phyloP scores from a whole-genome alignment of 2,329 filamentous ascomycete species.

The Corinectria fuckeliana region DNA sequence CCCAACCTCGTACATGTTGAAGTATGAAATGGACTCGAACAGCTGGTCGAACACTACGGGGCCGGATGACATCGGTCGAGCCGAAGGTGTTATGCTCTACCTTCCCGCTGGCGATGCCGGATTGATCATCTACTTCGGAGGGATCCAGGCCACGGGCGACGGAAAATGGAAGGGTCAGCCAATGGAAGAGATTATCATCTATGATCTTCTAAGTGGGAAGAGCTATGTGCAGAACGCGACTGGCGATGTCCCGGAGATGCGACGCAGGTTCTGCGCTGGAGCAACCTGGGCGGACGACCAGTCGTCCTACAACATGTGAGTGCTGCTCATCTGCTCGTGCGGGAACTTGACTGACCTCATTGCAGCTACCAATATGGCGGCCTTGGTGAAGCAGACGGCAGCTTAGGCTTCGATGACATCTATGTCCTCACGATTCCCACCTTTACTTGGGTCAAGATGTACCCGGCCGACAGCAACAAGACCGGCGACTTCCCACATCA shows the following conservation, averaged over 20 bases:
- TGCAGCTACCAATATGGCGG: conserved; percentile 68
- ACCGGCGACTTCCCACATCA: conserved; percentile 56
- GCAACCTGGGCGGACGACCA: conserved; percentile 64
- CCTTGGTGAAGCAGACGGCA: conserved; percentile 52
- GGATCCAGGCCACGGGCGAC: conserved; percentile 57
- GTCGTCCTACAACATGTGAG: conserved; percentile 70
- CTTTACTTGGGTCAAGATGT: conserved; percentile 67
- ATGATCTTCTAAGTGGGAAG: conserved; percentile 63
- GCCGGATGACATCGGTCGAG: conserved; percentile 59
- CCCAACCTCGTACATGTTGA: conserved; percentile 59
- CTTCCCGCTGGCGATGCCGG: conserved; percentile 66
- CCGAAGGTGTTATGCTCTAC: conserved; percentile 66
- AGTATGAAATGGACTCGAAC: conserved; percentile 61
- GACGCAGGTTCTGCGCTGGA: conserved; percentile 67
- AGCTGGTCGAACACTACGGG: conserved; percentile 60
- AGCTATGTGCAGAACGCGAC: conserved; percentile 65
- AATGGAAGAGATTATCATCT: conserved; percentile 62
- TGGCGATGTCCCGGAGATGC: conserved; percentile 56
- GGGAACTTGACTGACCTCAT: conserved; percentile 2
- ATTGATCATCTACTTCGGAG: conserved; percentile 68
- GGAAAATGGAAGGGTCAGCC: conserved; percentile 53
- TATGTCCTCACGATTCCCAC: conserved; percentile 67
- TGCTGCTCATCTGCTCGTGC: background rate
- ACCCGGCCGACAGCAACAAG: conserved; percentile 48
- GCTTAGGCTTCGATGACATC: conserved; percentile 62